Evolutionary conservation across 176 grass and related monocot species (phyloP).

Genomic region (Pontederia crassipes): DNA sequence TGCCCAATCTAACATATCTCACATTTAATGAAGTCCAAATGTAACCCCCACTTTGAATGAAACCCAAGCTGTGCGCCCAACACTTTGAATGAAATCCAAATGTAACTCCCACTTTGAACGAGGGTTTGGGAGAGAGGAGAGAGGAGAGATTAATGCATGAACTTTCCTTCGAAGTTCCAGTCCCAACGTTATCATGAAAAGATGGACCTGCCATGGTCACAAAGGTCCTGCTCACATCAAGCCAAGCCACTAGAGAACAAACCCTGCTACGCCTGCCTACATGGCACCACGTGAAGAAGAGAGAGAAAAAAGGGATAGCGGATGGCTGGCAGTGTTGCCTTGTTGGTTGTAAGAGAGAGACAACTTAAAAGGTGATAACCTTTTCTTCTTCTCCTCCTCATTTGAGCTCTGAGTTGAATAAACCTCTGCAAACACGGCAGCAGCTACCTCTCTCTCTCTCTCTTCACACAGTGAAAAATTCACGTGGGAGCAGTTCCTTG

Average conservation of each 20-base stretch:
- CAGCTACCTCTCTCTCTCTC: too few species aligned
- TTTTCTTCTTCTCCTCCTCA: neutral
- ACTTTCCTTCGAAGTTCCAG: neutral
- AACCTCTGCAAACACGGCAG: too few species aligned
- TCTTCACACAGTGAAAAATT: neutral
- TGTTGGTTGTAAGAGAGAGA: neutral
- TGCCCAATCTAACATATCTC: neutral
- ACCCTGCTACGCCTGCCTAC: neutral
- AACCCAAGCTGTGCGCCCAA: too few species aligned
- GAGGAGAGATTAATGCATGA: neutral
- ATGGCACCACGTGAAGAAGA: slow-evolving; percentile 16
- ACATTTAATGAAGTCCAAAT: neutral
- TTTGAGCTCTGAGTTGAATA: too few species aligned
- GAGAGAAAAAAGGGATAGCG: neutral
- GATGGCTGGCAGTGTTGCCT: too few species aligned
- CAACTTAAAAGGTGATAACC: slow-evolving; percentile 3
- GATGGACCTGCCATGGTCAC: neutral
- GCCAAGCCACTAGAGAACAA: slow-evolving; percentile 7
- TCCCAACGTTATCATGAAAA: slow-evolving; percentile 1
- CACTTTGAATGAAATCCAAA: neutral
- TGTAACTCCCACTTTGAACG: neutral
- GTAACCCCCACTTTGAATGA: neutral
- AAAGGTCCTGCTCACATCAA: neutral
- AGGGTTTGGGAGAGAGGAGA: neutral
- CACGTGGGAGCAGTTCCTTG: slow-evolving; percentile 6